phyloP scores from a whole-genome alignment of 164 flowering plant genomes.

The Brasenia schreberi region DNA sequence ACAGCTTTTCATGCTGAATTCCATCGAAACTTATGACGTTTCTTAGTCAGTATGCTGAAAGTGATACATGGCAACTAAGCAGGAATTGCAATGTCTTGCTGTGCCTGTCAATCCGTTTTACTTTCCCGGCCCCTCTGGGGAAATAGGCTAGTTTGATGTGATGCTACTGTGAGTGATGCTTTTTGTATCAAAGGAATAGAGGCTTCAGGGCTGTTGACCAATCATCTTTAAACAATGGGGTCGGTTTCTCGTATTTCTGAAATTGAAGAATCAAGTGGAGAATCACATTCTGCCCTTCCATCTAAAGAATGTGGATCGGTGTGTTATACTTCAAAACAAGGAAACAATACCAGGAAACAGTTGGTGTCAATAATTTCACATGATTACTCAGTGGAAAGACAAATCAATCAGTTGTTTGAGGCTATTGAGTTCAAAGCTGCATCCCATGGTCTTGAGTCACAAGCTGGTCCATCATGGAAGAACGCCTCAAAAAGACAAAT shows the following conservation, averaged over 20 bases:
- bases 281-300: constrained; percentile 12
- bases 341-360: constrained; percentile 3
- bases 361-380: not conserved
- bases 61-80: not conserved
- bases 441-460: constrained; percentile 9
- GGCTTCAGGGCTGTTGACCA: not conserved
- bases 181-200: not conserved
- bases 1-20: not conserved
- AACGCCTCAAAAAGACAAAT: constrained; percentile 62
- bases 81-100: too few relatives aligned
- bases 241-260: constrained; percentile 30
- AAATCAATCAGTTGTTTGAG: constrained; percentile 53
- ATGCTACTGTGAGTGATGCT: not conserved
- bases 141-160: not conserved
- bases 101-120: not conserved
- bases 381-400: constrained; percentile 36
- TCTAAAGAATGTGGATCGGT: constrained; percentile 13
- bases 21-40: not conserved
- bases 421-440: constrained; percentile 32
- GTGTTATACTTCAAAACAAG: constrained; percentile 11
- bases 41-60: not conserved
- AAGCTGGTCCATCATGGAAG: constrained; percentile 16
- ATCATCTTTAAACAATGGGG: constrained; percentile 19
- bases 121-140: not conserved
- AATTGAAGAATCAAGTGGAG: constrained; percentile 49